Percentiles rank a stretch among this genome's conserved stretches.
These are phyloP conservation scores for Draba incana DNA, from an alignment of 345 rosid genomes.

Conservation along the genomic window DNA sequence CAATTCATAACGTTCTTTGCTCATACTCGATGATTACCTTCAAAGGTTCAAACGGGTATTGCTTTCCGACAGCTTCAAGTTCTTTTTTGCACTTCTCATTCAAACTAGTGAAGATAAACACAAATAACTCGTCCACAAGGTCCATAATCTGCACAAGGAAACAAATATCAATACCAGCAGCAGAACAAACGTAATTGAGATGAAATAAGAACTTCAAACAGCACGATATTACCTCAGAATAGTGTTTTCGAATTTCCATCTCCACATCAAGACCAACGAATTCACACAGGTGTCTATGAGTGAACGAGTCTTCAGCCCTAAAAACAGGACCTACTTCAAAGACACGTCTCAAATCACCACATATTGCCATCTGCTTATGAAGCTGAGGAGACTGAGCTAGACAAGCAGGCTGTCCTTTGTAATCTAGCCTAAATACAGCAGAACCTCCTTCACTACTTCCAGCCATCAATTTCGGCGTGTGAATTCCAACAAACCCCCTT, in stretches of 20 bases:
- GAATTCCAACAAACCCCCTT: conserved; percentile 62
- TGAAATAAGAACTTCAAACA: neutral
- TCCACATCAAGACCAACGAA: conserved; percentile 83
- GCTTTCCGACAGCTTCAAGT: conserved; percentile 71
- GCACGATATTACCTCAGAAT: conserved; percentile 56
- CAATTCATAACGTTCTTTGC: neutral
- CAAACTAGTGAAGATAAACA: conserved; percentile 63
- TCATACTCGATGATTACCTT: conserved; percentile 51
- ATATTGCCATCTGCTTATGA: conserved; percentile 78
- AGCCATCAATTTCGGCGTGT: conserved; percentile 71
- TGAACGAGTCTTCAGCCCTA: conserved; percentile 79
- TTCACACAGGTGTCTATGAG: conserved; percentile 77
- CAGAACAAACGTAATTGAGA: conserved; percentile 1
- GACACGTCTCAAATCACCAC: conserved; percentile 67
- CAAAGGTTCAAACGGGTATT: conserved; percentile 78
- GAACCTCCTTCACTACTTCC: conserved; percentile 91
- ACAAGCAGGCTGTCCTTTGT: conserved; percentile 75
- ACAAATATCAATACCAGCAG: neutral
- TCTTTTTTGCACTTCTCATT: conserved; percentile 68
- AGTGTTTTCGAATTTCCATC: conserved; percentile 70
- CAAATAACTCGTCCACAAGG: conserved; percentile 62
- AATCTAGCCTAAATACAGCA: conserved; percentile 76
- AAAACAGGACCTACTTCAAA: conserved; percentile 85
- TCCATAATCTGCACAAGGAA: conserved; percentile 65
- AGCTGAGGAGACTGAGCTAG: conserved; percentile 88